Base-by-base conservation (phyloP, 2,329 filamentous ascomycete species). In the Talaromyces marneffei region DNA sequence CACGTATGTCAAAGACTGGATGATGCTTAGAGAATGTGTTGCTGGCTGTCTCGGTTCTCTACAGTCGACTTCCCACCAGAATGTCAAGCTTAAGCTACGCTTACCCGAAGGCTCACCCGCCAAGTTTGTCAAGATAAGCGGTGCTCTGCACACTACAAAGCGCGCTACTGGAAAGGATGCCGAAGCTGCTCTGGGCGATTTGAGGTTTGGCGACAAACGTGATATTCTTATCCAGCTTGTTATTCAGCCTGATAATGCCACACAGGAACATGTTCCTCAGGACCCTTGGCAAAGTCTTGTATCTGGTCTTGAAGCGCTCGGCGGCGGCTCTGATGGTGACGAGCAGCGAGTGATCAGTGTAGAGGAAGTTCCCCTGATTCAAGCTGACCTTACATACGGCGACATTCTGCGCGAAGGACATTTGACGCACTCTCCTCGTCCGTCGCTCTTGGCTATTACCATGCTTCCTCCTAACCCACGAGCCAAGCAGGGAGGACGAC, bases 1-100 rank as follows among this genome's bases (percentile, higher is more conserved):
- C 72, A 95, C 92, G 1, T 99, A 97, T 70, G 92, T 99, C 67
- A 99, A 97, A 77, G 94, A 99, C 75, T 99, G 94, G 94, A 97
- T 97, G 93, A 99, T 97, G 93, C 83, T 99, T 37, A 88, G 94
- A 29, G 94, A 99, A 75, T 97, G 94, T 73, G 83, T 97, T 48
- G 94, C 92, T 25, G 94, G 94, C 46, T 97, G 93, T 70, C 80
- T 99, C 29, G 94, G 94, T 52, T 87, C 91, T 14, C 84, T 97
- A 72, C 94, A 99, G 75, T 92, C 91, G 2, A 88, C 91, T 29
- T 97, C 94, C n/a, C 94, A 99, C 73, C 94, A 97, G 74, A 97
- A 97, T 71, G 94, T 95, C 61, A 97, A 96, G 79, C 83, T 99
- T 59, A 96, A 95, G 80, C 85, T 99, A 61, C 90, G 91, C 68